Conservation (phyloP, 1,284 basidiomycete genomes). For the Leccinum huronense region DNA sequence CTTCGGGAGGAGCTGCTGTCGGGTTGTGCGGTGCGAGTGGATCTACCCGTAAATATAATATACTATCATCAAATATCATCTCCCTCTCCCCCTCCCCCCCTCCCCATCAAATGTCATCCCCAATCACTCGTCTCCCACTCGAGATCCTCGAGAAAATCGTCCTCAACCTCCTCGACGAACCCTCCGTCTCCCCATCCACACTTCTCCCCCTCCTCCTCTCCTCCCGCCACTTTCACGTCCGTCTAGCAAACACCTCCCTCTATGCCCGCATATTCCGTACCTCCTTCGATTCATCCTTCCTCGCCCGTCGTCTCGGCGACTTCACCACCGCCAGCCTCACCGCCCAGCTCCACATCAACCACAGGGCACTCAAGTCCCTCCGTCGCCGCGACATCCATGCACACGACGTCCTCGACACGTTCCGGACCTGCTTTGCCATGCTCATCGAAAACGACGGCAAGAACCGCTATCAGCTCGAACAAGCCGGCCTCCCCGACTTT, state of each 20-base stretch:
- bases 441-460: constrained; percentile 74
- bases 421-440: constrained; percentile 60
- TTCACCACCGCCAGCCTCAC: constrained; percentile 38
- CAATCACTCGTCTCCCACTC: constrained; percentile 45
- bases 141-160: constrained; percentile 62
- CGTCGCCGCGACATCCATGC: constrained; percentile 41
- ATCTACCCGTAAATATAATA: constrained; percentile 16
- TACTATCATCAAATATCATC: constrained; percentile 8
- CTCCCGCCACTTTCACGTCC: constrained; percentile 36
- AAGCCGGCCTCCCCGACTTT: constrained; percentile 47
- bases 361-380: constrained; percentile 42
- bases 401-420: constrained; percentile 41
- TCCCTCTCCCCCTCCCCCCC: not conserved
- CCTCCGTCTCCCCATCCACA: constrained; percentile 42
- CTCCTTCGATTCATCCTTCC: constrained; percentile 59
- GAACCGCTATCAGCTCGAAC: constrained; percentile 61
- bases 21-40: constrained; percentile 5
- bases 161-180: constrained; percentile 43
- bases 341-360: constrained; percentile 49
- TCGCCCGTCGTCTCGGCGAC: constrained; percentile 49
- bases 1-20: constrained; percentile 16
- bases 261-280: constrained; percentile 58
- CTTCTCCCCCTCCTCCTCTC: constrained; percentile 49
- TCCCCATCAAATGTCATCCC: constrained; percentile 16
- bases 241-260: constrained; percentile 49